phyloP scores from a whole-genome alignment of 140 eudicot genomes.

The Oenanthe javanica region DNA sequence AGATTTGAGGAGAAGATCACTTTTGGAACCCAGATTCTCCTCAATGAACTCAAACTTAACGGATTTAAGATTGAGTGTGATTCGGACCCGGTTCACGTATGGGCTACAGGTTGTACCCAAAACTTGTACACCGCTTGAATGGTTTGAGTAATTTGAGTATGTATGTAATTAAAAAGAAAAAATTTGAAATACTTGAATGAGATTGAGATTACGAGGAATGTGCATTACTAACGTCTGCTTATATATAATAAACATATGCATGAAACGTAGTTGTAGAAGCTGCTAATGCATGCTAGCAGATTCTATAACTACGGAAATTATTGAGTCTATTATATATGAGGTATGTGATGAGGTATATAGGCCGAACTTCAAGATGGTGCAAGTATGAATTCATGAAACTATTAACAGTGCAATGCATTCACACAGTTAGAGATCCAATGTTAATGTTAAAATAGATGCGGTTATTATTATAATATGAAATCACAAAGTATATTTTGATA shows the following conservation, averaged over 20 bases:
- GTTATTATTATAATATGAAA: too few species aligned
- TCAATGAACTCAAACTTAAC: slow-evolving; percentile 21
- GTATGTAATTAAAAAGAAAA: too few species aligned
- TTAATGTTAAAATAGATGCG: too few species aligned
- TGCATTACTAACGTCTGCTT: neutral
- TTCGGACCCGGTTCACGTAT: slow-evolving; percentile 18
- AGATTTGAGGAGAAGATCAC: slow-evolving; percentile 37
- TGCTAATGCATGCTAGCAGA: neutral
- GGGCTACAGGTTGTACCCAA: slow-evolving; percentile 36
- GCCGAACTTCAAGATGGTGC: neutral
- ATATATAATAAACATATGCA: neutral
- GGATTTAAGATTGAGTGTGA: slow-evolving; percentile 34
- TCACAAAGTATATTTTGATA: too few species aligned
- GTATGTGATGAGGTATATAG: neutral
- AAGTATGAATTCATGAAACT: too few species aligned
- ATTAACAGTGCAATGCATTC: too few species aligned
- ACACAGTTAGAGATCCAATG: too few species aligned
- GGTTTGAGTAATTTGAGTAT: neutral
- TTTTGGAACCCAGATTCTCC: slow-evolving; percentile 19
- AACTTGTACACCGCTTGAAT: slow-evolving; percentile 18
- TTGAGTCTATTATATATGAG: too few species aligned
- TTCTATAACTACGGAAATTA: neutral
- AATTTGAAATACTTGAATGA: neutral
- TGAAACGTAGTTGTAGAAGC: neutral
- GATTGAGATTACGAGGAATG: neutral